phyloP scores from a whole-genome alignment of 2,329 filamentous ascomycete species.

The Colletotrichum sp. region DNA sequence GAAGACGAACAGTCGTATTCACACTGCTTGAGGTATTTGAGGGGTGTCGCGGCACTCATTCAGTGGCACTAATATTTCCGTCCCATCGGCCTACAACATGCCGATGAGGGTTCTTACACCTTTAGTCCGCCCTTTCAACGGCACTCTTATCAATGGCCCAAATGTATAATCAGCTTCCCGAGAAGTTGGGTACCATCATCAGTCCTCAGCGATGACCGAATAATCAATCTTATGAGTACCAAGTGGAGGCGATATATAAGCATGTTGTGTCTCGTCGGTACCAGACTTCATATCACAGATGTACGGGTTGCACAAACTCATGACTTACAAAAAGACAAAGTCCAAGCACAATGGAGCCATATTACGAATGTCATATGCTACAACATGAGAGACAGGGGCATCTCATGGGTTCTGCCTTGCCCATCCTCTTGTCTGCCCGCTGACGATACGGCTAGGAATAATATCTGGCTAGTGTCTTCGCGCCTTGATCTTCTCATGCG shows the following conservation, averaged over 20 bases:
- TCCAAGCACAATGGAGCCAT: not conserved
- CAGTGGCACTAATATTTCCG: not conserved
- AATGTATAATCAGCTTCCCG: accelerated
- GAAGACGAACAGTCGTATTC: not conserved
- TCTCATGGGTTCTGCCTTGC: not conserved
- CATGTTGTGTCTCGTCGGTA: not conserved
- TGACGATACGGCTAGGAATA: not conserved
- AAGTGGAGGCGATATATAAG: accelerated
- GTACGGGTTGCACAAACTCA: no score
- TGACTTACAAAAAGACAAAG: not conserved
- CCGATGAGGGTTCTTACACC: accelerated
- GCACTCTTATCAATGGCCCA: not conserved
- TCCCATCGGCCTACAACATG: not conserved
- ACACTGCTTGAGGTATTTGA: not conserved
- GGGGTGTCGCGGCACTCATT: not conserved
- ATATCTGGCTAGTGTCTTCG: not conserved
- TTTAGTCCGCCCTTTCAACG: not conserved
- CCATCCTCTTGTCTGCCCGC: accelerated
- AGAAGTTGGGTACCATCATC: accelerated
- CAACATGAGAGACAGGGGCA: accelerated
- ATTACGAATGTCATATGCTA: accelerated
- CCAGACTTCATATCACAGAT: not conserved
- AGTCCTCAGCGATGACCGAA: not conserved
- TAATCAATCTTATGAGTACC: accelerated
- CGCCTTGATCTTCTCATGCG: not conserved